Base-by-base conservation (phyloP, 1,284 basidiomycete genomes). In the Uromyces viciae-fabae region DNA sequence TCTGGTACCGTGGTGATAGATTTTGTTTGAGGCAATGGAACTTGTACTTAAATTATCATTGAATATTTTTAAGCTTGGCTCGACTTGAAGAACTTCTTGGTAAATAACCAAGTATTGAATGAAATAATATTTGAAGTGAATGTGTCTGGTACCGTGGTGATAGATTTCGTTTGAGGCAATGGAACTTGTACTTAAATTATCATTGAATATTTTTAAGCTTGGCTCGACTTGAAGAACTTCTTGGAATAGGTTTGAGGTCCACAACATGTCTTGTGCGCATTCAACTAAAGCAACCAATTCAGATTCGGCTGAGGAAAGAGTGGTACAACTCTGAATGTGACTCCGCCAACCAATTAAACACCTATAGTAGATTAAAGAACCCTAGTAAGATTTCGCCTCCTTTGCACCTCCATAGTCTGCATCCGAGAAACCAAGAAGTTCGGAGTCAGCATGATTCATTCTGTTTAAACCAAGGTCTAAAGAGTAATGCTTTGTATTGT, bases 241-340 rank as follows among this genome's bases (percentile, higher is more conserved):
- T 25, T 42, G 40, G 52, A 31, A 28, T 5, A 72, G 28, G 4
- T 54, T 40, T 40, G 40, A 43, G 9, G 52, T 22, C 69, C 69
- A 72, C 9, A 33, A 11, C 8, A 72, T 7, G 28, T 72, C 69
- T 72, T 72, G 69, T 4, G 31, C 52, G 43, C 42, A 49, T 72
- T 72, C 69, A 5, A 46, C 25, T 25, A 72, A 25, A 7, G 42
- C 69, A 2, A 33, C 15, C 3, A 43, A 43, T 72, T 72, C 28
- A 3, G n/a, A 46, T 72, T 72, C 69, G 17, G 69, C 31, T 17
- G 69, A 49, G 31, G 69, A 72, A 7, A 72, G 69, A 3, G 69
- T 28, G 19, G 43, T 43, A 33, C 28, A 40, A 25, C 52, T 72
- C 38, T 72, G 69, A 19, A 43, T 72, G 42, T 54, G 42, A 31